Evolutionary conservation across 352 stramenopile species (phyloP), one percentile per base, ranked within the genome.

Genomic region (Saprolegnia diclina): DNA sequence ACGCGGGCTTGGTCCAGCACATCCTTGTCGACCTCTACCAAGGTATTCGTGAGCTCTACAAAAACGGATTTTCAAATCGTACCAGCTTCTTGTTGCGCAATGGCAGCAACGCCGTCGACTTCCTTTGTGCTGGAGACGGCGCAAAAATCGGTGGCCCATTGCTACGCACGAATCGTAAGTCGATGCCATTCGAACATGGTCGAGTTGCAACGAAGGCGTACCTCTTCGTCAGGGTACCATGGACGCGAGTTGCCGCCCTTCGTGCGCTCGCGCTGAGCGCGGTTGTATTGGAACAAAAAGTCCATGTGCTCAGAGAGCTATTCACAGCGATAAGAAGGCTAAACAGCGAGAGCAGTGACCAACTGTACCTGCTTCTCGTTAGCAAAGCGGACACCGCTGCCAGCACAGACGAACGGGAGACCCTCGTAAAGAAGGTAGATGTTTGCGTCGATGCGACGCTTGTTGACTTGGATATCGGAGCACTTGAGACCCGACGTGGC

Each of bases 241-340:
- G 84, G 90, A 4, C 87, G 74, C 42, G 87, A 94, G 6, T 88
- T 81, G 21, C 87, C 87, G 40, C 87, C 87, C 64, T 91, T 91
- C 56, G 85, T 82, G 61, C 82, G 87, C 65, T 92, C 87, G 67
- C 91, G 91, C 26, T 87, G 74, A 4, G 87, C 77, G 13, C 87
- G 87, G 44, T 92, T 92, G 65, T 87, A 94, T 65, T 94, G 83
- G 71, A 94, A 94, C 10, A 94, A 64, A 72, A 94, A 94, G 64
- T 94, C 87, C 67, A 92, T 71, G 57, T 94, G 87, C 32, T 84
- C 83, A 53, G 92, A 80, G 44, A 92, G 71, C 57, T 67, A 59
- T 40, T 35, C 29, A 35, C 29, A 35, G 29, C 29, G 5, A 35
- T 35, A 35, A 35, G 29, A 59, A 66, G 4, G 24, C n/a, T 54